Percentiles rank a stretch among this genome's conserved stretches.
Conservation (phyloP, 1,284 basidiomycete species). For the Paramarasmius palmivorus region DNA sequence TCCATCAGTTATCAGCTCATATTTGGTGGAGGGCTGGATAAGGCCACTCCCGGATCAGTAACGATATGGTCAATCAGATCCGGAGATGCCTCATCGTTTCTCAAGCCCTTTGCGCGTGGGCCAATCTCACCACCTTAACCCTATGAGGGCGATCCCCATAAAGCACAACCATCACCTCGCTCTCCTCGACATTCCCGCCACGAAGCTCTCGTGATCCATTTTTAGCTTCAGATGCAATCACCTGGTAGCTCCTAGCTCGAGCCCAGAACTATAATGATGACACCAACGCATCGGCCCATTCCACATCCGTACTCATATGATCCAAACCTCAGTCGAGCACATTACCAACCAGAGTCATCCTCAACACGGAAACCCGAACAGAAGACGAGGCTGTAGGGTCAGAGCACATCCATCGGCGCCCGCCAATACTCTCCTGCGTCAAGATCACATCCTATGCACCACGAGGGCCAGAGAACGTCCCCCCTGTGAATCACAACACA, state of each 20-base stretch:
- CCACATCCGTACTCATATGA: neutral
- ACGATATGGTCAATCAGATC: too few species aligned
- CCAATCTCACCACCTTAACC: too few species aligned
- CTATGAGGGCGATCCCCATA: too few species aligned
- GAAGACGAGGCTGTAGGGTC: neutral
- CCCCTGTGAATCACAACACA: neutral
- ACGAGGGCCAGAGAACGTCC: neutral
- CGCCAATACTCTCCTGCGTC: neutral
- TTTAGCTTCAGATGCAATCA: too few species aligned
- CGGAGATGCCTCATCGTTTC: too few species aligned
- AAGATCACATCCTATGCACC: neutral
- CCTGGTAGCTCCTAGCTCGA: too few species aligned
- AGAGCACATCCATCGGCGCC: neutral
- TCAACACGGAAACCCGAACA: neutral
- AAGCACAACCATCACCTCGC: too few species aligned
- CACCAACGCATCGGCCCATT: neutral
- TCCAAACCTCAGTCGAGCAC: neutral
- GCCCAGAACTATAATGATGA: neutral
- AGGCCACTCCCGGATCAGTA: neutral
- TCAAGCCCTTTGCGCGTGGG: too few species aligned
- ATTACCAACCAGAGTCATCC: neutral
- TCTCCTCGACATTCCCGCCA: too few species aligned
- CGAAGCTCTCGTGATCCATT: too few species aligned
- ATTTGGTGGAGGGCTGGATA: neutral
- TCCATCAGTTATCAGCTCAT: slow-evolving; percentile 1